These are phyloP conservation scores for Madurella fahalii DNA, from an alignment of 2,329 filamentous ascomycete genomes.

Conservation along the genomic window DNA sequence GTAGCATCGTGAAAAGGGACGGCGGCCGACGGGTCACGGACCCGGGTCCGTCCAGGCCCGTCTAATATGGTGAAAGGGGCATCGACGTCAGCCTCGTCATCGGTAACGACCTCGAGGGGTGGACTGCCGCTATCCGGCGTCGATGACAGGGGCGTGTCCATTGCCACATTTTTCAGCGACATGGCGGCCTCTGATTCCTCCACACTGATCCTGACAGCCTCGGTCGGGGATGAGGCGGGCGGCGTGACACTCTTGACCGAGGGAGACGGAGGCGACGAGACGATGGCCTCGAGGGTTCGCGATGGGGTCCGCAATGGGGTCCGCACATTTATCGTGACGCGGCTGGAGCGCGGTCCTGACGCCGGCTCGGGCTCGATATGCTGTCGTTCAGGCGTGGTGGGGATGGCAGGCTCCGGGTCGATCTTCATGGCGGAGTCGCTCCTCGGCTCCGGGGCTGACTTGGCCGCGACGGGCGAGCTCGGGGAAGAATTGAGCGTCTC, in stretches of 20 bases:
- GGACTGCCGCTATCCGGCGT: conserved; percentile 41
- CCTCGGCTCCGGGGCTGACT: conserved; percentile 24
- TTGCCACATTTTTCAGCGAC: conserved; percentile 25
- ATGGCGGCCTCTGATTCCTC: conserved; percentile 42
- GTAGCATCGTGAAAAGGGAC: conserved; percentile 42
- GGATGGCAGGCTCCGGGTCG: conserved; percentile 37
- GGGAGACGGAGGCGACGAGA: conserved; percentile 44
- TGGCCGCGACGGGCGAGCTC: conserved; percentile 30
- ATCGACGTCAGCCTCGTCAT: conserved; percentile 31
- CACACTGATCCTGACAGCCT: conserved; percentile 42
- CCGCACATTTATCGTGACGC: conserved; percentile 58
- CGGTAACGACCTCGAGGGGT: conserved; percentile 41
- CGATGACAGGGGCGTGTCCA: conserved; percentile 34
- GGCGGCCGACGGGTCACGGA: conserved; percentile 40
- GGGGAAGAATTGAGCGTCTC: conserved; percentile 37
- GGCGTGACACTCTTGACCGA: conserved; percentile 25
- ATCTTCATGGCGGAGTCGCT: conserved; percentile 39
- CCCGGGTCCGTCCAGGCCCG: conserved; percentile 18
- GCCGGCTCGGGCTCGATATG: conserved; percentile 32
- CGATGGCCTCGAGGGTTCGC: conserved; percentile 37
- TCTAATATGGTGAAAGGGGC: conserved; percentile 26
- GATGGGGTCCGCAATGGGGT: conserved; percentile 47
- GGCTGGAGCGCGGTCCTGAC: conserved; percentile 49
- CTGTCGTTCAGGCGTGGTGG: conserved; percentile 41
- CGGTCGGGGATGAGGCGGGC: conserved; percentile 16